Evolutionary conservation across 2,329 filamentous ascomycete genomes (phyloP).

Genomic region (Pseudocercospora musae): DNA sequence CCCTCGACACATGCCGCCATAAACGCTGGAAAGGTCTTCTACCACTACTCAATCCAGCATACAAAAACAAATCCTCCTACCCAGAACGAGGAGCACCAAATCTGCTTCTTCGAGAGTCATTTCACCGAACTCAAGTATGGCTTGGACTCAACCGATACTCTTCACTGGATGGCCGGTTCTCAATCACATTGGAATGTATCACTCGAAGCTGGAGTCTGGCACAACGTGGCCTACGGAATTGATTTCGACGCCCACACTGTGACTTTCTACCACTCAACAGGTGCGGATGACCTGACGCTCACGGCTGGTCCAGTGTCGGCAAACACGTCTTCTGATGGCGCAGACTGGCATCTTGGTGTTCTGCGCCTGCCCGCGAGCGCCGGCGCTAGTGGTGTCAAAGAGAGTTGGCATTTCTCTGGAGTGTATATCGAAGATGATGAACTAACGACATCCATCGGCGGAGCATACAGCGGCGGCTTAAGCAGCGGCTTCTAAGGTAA

Average conservation of each 20-base stretch:
- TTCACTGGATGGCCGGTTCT: conserved; percentile 64
- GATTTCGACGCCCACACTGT: conserved; percentile 63
- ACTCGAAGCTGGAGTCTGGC: conserved; percentile 64
- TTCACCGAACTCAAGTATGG: conserved; percentile 74
- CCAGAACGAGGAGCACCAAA: conserved; percentile 64
- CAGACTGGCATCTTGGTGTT: conserved; percentile 70
- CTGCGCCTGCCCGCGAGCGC: conserved; percentile 58
- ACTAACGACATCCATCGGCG: conserved; percentile 28
- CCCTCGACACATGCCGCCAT: conserved; percentile 66
- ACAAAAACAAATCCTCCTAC: conserved; percentile 58
- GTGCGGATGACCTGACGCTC: conserved; percentile 54
- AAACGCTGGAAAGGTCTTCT: conserved; percentile 64
- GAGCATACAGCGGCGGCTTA: conserved; percentile 16
- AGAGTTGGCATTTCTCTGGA: conserved; percentile 71
- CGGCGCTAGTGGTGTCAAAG: conserved; percentile 53
- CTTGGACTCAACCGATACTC: conserved; percentile 51
- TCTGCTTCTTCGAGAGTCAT: conserved; percentile 63
- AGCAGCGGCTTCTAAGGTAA: background rate
- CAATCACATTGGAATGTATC: conserved; percentile 61
- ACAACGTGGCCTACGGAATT: conserved; percentile 73
- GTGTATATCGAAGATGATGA: conserved; percentile 66
- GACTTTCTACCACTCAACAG: conserved; percentile 68
- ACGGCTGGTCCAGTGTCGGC: conserved; percentile 59
- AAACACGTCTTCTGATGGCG: conserved; percentile 59
- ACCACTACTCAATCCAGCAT: conserved; percentile 68